Conservation (phyloP, 306 rosid species). For the Quercus variabilis region DNA sequence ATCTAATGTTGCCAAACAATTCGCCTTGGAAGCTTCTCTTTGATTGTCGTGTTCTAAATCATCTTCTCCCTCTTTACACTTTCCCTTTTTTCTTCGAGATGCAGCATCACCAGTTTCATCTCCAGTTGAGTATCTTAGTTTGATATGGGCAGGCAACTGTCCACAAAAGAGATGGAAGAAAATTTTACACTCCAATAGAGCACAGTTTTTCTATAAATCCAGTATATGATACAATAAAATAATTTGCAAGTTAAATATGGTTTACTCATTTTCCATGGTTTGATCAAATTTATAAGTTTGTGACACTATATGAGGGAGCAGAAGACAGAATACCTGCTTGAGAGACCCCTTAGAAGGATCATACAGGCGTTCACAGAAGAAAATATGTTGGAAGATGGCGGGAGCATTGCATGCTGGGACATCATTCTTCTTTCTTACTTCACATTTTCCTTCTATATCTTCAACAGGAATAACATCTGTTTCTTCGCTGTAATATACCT, state of each 20-base stretch:
- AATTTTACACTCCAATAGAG: slow-evolving; percentile 5
- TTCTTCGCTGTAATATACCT: slow-evolving; percentile 52
- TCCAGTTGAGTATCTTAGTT: slow-evolving; percentile 57
- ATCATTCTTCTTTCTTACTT: slow-evolving; percentile 47
- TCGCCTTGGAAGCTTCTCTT: slow-evolving; percentile 31
- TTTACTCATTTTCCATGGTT: background rate
- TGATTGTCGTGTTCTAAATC: slow-evolving; percentile 38
- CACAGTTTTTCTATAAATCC: slow-evolving; percentile 2
- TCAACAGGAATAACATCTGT: slow-evolving; percentile 16
- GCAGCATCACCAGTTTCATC: slow-evolving; percentile 42
- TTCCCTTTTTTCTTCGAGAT: slow-evolving; percentile 85
- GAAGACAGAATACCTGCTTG: slow-evolving; percentile 34
- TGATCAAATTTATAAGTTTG: background rate
- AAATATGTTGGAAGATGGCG: slow-evolving; percentile 38
- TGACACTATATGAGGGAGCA: background rate
- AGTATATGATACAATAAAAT: slow-evolving; percentile 2
- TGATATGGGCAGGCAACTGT: slow-evolving; percentile 72
- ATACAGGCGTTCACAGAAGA: slow-evolving; percentile 52
- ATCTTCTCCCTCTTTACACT: slow-evolving; percentile 73
- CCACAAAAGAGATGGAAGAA: slow-evolving; percentile 8
- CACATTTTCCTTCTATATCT: slow-evolving; percentile 45
- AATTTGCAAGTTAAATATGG: background rate
- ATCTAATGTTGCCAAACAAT: slow-evolving; percentile 70
- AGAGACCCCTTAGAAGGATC: slow-evolving; percentile 52
- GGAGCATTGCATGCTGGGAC: slow-evolving; percentile 27